Evolutionary conservation across 805 yeast species (phyloP).

Genomic region (Kodamaea nitidulidarum): DNA sequence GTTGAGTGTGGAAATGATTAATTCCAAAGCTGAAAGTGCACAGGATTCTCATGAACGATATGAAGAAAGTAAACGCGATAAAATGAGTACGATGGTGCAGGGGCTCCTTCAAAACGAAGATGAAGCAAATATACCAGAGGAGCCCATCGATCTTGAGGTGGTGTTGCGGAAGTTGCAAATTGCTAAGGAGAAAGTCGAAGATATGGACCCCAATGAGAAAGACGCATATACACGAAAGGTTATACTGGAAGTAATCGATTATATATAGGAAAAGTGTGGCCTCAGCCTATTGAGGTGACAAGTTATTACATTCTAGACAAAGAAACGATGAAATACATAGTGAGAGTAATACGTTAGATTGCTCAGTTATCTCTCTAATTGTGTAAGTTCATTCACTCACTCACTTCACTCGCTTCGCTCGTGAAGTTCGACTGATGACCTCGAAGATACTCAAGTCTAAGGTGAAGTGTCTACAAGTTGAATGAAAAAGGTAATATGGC

Average conservation of each 20-base stretch:
- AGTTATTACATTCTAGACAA: too few relatives aligned
- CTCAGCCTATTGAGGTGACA: too few relatives aligned
- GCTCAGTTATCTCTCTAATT: too few relatives aligned
- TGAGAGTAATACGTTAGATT: too few relatives aligned
- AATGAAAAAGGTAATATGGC: too few relatives aligned
- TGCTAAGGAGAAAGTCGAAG: constrained; percentile 31
- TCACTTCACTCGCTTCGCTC: too few relatives aligned
- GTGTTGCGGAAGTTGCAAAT: constrained; percentile 29
- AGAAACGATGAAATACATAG: too few relatives aligned
- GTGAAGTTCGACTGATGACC: too few relatives aligned
- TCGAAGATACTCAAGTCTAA: too few relatives aligned
- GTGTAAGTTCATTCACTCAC: too few relatives aligned
- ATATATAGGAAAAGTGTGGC: too few relatives aligned
- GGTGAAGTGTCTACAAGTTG: too few relatives aligned
- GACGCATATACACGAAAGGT: constrained; percentile 30
- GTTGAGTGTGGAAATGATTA: constrained; percentile 23
- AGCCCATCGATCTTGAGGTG: constrained; percentile 24
- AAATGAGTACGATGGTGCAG: constrained; percentile 23
- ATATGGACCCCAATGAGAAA: constrained; percentile 24
- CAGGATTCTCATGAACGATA: constrained; percentile 10
- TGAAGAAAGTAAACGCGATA: constrained; percentile 18
- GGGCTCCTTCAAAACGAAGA: constrained; percentile 18
- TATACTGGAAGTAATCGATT: constrained; percentile 38
- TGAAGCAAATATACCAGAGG: constrained; percentile 4
- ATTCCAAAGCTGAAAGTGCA: background rate